These are phyloP conservation scores for Leishmania amazonensis DNA, from an alignment of 208 protist species.

Conservation along the genomic window DNA sequence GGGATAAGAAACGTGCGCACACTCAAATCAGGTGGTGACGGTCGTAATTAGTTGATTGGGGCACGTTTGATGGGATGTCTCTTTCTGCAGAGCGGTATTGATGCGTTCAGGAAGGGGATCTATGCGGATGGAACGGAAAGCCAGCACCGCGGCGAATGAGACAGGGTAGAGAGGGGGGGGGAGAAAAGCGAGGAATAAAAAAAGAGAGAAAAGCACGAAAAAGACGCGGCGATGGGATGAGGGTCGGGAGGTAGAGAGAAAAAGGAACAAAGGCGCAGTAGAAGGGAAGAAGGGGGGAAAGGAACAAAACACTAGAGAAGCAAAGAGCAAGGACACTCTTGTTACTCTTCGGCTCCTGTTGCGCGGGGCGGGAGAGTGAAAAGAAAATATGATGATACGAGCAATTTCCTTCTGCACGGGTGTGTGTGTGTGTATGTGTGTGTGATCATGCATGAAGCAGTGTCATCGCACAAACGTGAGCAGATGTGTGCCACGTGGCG, in stretches of 20 bases:
- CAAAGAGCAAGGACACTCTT: background rate
- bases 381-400: constrained; percentile 4
- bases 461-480: background rate
- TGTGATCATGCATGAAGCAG: background rate
- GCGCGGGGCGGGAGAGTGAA: background rate
- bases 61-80: background rate
- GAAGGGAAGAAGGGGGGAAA: background rate
- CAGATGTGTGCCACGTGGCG: too few species aligned
- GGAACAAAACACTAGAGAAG: background rate
- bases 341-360: background rate
- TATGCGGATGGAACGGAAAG: background rate
- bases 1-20: background rate
- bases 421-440: background rate
- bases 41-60: background rate
- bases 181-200: background rate
- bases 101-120: background rate
- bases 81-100: background rate
- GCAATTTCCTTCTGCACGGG: background rate
- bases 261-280: background rate
- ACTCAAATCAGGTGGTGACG: background rate
- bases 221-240: background rate
- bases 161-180: too few species aligned
- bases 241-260: background rate
- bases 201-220: background rate
- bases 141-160: background rate